Evolutionary conservation across 75 land plant genomes (phyloP).

Genomic region (Selaginella tamariscina): DNA sequence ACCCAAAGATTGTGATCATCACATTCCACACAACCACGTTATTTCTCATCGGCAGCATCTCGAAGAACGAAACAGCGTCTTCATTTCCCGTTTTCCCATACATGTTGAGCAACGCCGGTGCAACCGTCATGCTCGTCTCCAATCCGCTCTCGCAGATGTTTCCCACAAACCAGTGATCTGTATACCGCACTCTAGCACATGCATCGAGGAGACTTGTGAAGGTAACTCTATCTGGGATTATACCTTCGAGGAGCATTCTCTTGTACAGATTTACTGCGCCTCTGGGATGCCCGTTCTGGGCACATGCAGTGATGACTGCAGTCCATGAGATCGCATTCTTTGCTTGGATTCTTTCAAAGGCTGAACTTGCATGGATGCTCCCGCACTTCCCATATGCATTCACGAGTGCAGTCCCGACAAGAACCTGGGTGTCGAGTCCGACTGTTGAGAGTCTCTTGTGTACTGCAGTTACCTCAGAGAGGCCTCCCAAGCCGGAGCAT

Average conservation of each 20-base stretch:
- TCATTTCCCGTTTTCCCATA: too few species aligned
- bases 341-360: neutral
- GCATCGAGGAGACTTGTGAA: neutral
- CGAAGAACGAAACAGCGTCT: too few species aligned
- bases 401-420: conserved; percentile 3
- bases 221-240: neutral
- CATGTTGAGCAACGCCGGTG: too few species aligned
- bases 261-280: neutral
- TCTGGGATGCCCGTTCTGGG: neutral
- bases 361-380: neutral
- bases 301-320: neutral
- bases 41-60: too few species aligned
- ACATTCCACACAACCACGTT: too few species aligned
- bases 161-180: too few species aligned
- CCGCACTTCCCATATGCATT: conserved; percentile 7
- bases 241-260: neutral
- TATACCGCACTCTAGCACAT: too few species aligned
- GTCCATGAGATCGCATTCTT: neutral
- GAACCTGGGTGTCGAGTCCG: neutral
- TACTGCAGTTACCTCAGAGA: neutral
- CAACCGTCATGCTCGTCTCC: too few species aligned
- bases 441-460: neutral
- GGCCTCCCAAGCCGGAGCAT: neutral
- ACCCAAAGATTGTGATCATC: too few species aligned
- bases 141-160: too few species aligned